Base-by-base conservation (phyloP, 1,284 basidiomycete species). In the Microbotryum saponariae region DNA sequence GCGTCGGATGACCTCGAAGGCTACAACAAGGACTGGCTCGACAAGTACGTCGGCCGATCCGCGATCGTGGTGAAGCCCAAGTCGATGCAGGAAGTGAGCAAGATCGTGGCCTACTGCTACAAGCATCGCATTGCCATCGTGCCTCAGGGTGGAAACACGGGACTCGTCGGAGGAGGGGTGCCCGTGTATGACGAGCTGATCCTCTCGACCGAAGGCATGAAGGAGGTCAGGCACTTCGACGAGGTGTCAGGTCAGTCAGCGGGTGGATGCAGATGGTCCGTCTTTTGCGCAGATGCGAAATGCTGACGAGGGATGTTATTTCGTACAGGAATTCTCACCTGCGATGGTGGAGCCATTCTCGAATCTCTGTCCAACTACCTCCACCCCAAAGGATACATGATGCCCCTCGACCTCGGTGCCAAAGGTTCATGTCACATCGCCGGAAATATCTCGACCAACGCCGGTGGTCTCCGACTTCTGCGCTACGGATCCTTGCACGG, bases 391-490 rank as follows among this genome's bases (percentile, higher is more conserved):
- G 84, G 92, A 65, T 90, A 97, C 76, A 93, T 97, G 76, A 93
- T 98, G 85, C 96, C 96, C 5, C 83, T 98, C 49, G 96, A 99
- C 75, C 81, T 99, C 7, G 96, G 94, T 56, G 96, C 96, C 21
- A 99, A 99, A 80, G 96, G 96, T 73, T 94, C 90, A 82, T 99
- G 96, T 78, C 94, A 97, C 72, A 96, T 99, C 69, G 96, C 96
- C 58, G 96, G 96, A 45, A 98, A 98, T 74, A 83, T 98, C 37
- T 87, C 96, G 0, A 98, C 96, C 14, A 99, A 99, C 74, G 96
- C 96, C 37, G 96, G 96, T 49, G 96, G 96, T 27, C 82, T 99
- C 8, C 85, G 96, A 3, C 81, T 98, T 51, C 78, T 99, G 52
- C 84, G 96, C 37, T 99, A 98, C 74, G 96, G 96, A 48, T 93